A percentile compares a stretch with the other conserved stretches of the same genome.
Evolutionary conservation across 2,329 filamentous ascomycete genomes (phyloP).

Genomic region (Dryadomyces sulphureus): DNA sequence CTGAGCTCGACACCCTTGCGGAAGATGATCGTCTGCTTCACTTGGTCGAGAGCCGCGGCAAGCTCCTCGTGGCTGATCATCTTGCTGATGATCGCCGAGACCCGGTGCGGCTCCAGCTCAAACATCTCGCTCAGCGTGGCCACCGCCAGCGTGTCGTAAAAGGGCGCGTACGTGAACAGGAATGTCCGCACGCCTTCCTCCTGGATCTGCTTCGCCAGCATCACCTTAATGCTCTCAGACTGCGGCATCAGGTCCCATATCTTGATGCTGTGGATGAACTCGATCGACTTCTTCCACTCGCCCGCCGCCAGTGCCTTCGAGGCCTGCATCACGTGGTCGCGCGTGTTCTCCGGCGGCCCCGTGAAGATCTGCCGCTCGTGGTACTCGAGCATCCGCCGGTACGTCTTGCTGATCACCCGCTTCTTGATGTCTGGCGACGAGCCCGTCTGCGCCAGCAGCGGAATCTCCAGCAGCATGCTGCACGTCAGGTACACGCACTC

Average conservation of each 20-base stretch:
- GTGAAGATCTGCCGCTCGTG: constrained; percentile 99
- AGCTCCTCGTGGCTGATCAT: constrained; percentile 99
- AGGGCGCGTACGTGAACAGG: constrained; percentile 97
- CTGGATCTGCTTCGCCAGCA: constrained; percentile 97
- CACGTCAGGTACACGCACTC: constrained; percentile 98
- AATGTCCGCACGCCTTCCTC: constrained; percentile 97
- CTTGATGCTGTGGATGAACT: constrained; percentile 95
- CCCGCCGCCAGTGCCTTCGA: constrained; percentile 92
- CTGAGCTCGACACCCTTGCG: constrained; percentile 97
- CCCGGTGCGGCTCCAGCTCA: constrained; percentile 80
- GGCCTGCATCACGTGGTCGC: constrained; percentile 98
- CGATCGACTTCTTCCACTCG: constrained; percentile 94
- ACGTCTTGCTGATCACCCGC: constrained; percentile 97
- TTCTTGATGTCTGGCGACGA: constrained; percentile 96
- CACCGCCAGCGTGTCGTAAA: constrained; percentile 92
- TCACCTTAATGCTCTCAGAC: constrained; percentile 82
- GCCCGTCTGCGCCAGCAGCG: constrained; percentile 87
- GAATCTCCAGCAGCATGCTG: constrained; percentile 98
- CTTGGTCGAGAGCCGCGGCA: constrained; percentile 89
- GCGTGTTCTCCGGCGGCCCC: constrained; percentile 93
- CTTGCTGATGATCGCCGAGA: constrained; percentile 89
- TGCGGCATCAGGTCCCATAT: constrained; percentile 98
- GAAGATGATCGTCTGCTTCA: constrained; percentile 96
- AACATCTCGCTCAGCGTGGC: constrained; percentile 85
- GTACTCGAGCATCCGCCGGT: constrained; percentile 97